These are phyloP conservation scores for Pittosporum tobira DNA, from an alignment of 129 eudicot species.

Conservation along the genomic window DNA sequence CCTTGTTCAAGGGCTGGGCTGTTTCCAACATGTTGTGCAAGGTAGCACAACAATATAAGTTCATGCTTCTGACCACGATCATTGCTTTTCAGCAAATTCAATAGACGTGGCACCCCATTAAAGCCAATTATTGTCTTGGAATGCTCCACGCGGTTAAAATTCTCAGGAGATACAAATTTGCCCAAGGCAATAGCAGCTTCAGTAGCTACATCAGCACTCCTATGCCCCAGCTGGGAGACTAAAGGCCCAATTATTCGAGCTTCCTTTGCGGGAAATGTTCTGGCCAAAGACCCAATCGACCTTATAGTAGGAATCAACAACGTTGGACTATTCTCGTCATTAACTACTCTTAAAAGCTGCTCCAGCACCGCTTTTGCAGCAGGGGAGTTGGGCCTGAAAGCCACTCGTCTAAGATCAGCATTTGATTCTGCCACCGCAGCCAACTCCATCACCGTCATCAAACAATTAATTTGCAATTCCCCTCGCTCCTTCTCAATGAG, in stretches of 20 bases:
- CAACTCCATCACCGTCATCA: conserved; percentile 68
- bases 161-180: conserved; percentile 54
- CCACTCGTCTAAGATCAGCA: conserved; percentile 49
- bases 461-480: conserved; percentile 45
- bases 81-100: conserved; percentile 37
- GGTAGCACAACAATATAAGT: conserved; percentile 48
- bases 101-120: conserved; percentile 38
- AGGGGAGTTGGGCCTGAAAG: conserved; percentile 54
- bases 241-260: conserved; percentile 51
- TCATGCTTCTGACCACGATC: conserved; percentile 36
- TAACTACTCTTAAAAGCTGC: conserved; percentile 52
- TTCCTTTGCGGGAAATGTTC: conserved; percentile 76
- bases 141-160: conserved; percentile 52
- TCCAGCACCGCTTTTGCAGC: conserved; percentile 66
- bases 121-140: conserved; percentile 55
- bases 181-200: conserved; percentile 51
- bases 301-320: conserved; percentile 44
- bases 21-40: conserved; percentile 51
- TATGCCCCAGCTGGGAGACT: conserved; percentile 39
- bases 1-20: conserved; percentile 52
- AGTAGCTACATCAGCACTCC: conserved; percentile 29
- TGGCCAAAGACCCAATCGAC: conserved; percentile 64
- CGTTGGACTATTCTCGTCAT: conserved; percentile 26
- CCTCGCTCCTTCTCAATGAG: conserved; percentile 48
- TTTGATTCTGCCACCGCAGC: conserved; percentile 56